Evolutionary conservation across 192 early-diverging fungal species (phyloP), one percentile per base, ranked within the genome.

Genomic region (Coemansia javaensis): DNA sequence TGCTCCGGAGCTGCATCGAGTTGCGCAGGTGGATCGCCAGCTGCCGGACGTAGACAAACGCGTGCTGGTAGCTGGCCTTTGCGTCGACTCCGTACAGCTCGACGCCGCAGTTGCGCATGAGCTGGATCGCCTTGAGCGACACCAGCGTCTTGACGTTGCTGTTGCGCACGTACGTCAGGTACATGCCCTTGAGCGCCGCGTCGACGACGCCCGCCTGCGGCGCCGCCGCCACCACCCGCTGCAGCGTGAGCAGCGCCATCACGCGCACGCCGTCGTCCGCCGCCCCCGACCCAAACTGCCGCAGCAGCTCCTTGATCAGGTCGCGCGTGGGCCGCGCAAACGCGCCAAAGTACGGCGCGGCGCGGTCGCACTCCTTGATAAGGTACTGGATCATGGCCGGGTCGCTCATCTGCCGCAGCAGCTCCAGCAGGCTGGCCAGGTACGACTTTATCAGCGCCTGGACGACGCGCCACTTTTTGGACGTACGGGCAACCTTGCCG

Each of bases 91-190:
- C 92, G 53, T 83, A 85, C 12, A 97, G 79, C 47, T 97, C 90
- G 22, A 90, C 89, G 41, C 89, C 87, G 64, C 87, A 93, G 76
- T 90, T 91, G 50, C 81, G 76, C 92, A 98, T 94, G 56, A 97
- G 84, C 59, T 87, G 82, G 70, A 97, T 87, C 28, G 79, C 73
- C 6, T 87, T 82, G 61, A 93, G 78, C 7, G 90, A 91, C 56
- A 88, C 82, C 14, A 85, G 43, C 28, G 79, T 90, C 12, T 90
- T 94, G 50, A 77, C 82, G 47, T 85, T 85, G 47, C 84, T 85
- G 46, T 76, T 73, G 39, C 83, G 78, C 35, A 90, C 81, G 74
- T 90, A 96, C 0, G 87, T 87, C 39, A 83, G 66, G 47, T 94
- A 94, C 3, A 88, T 75, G 5, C 84, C 84, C 77, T 96, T 91